A percentile compares a stretch with the other conserved stretches of the same genome.
Conservation (phyloP, 345 rosid species). For the Eucalyptus cloeziana region DNA sequence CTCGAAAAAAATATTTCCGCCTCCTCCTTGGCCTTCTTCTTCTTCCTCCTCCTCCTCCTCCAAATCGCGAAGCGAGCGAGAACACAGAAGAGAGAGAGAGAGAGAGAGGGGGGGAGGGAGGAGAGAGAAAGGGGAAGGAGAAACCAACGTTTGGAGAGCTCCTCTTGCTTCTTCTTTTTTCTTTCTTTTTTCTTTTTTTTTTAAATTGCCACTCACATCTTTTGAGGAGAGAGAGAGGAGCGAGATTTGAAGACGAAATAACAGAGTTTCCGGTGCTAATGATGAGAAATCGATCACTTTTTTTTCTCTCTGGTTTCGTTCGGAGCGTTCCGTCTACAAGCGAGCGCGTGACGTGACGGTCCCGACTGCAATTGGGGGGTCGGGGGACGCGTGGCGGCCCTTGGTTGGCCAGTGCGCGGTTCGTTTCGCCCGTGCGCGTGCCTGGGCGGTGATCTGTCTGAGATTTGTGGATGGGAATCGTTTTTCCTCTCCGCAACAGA, state of each 20-base stretch:
- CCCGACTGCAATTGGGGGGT: not conserved
- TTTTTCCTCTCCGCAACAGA: not conserved
- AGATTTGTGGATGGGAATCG: not conserved
- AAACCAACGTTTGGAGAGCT: not conserved
- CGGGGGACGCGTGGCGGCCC: not conserved
- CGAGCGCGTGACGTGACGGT: not conserved
- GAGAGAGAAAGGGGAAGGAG: not conserved
- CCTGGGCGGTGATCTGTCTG: not conserved
- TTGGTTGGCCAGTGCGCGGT: not conserved
- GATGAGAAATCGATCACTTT: not conserved
- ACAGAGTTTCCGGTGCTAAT: not conserved
- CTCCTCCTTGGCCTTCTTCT: not conserved
- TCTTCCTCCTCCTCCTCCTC: not conserved
- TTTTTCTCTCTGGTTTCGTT: not conserved
- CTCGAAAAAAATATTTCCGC: not conserved
- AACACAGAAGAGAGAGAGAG: not conserved
- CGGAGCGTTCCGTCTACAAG: not conserved
- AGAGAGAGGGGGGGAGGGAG: not conserved
- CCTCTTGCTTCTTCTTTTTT: not conserved
- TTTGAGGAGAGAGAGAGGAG: not conserved
- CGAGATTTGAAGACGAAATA: not conserved
- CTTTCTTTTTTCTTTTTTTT: not conserved
- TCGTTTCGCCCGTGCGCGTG: not conserved
- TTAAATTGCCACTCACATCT: not conserved
- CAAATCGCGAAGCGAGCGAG: not conserved